Percentiles rank a stretch among this genome's conserved stretches.
Evolutionary conservation across 805 yeast species (phyloP).

Genomic region (Grigorovia yakushimaensis): DNA sequence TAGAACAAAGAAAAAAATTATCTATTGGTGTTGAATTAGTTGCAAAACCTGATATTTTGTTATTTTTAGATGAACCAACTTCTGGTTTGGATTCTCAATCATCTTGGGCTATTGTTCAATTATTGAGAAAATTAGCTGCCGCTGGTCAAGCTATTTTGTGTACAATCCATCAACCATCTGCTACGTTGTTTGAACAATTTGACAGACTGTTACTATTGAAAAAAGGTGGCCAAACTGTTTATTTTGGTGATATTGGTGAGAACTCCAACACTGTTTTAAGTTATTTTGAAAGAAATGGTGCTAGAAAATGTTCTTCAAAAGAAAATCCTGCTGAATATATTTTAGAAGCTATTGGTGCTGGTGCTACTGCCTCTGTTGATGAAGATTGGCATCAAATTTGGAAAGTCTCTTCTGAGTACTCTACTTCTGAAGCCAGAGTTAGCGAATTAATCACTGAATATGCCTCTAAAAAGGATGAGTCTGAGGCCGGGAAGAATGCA

Average conservation of each 20-base stretch:
- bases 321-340: slow-evolving; percentile 69
- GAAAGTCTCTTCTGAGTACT: slow-evolving; percentile 34
- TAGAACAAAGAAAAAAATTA: slow-evolving; percentile 49
- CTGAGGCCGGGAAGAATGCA: slow-evolving; percentile 7
- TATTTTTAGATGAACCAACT: slow-evolving; percentile 57
- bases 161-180: slow-evolving; percentile 64
- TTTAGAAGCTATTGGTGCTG: slow-evolving; percentile 62
- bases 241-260: slow-evolving; percentile 56
- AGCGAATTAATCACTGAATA: slow-evolving; percentile 40
- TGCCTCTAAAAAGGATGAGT: slow-evolving; percentile 4
- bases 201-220: slow-evolving; percentile 52
- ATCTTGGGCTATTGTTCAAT: slow-evolving; percentile 51
- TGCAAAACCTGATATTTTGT: slow-evolving; percentile 47
- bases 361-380: slow-evolving; percentile 49
- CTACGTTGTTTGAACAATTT: slow-evolving; percentile 49
- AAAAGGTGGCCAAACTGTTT: slow-evolving; percentile 63
- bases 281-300: slow-evolving; percentile 60
- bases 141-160: slow-evolving; percentile 63
- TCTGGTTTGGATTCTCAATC: slow-evolving; percentile 52
- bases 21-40: slow-evolving; percentile 58
- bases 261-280: slow-evolving; percentile 42
- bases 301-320: slow-evolving; percentile 42
- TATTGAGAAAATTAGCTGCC: slow-evolving; percentile 47
- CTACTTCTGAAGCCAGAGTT: slow-evolving; percentile 34
- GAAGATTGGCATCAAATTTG: slow-evolving; percentile 52